Conservation (phyloP, 768 basidiomycete genomes). For the Suillus ampliporus region DNA sequence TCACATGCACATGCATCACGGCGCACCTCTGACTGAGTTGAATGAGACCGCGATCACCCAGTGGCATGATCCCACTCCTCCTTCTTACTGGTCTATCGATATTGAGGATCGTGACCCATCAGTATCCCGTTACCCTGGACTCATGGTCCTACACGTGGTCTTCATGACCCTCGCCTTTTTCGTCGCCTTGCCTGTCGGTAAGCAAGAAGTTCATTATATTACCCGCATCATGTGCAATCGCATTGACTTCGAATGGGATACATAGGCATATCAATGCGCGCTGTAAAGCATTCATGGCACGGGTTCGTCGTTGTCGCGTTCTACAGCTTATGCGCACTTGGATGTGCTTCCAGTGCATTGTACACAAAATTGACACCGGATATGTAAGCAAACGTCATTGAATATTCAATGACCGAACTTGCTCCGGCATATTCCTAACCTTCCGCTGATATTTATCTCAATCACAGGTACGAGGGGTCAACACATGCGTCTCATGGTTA, state of each 20-base stretch:
- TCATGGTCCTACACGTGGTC: constrained; percentile 77
- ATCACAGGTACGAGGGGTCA: constrained; percentile 67
- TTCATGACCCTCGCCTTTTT: constrained; percentile 86
- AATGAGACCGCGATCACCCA: constrained; percentile 79
- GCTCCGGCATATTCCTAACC: constrained; percentile 12
- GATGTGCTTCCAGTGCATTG: constrained; percentile 67
- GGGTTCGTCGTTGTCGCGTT: constrained; percentile 64
- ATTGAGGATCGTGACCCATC: constrained; percentile 56
- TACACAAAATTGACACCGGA: constrained; percentile 85
- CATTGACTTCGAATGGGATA: neutral
- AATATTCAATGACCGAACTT: neutral
- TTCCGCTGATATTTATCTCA: constrained; percentile 20
- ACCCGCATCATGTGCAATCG: constrained; percentile 3
- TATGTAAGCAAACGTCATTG: constrained; percentile 58
- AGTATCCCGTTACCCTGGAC: constrained; percentile 58
- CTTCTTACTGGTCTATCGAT: constrained; percentile 86
- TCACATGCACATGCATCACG: constrained; percentile 54
- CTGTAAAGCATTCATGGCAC: constrained; percentile 72
- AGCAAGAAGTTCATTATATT: constrained; percentile 48
- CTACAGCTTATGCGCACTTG: constrained; percentile 63
- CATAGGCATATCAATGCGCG: constrained; percentile 80
- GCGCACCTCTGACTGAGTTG: constrained; percentile 59
- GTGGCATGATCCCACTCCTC: constrained; percentile 71
- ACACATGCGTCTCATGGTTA: constrained; percentile 72
- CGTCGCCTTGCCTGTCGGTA: constrained; percentile 79